phyloP scores from a whole-genome alignment of 495 filamentous ascomycete species.

The Trichoderma asperelloides region DNA sequence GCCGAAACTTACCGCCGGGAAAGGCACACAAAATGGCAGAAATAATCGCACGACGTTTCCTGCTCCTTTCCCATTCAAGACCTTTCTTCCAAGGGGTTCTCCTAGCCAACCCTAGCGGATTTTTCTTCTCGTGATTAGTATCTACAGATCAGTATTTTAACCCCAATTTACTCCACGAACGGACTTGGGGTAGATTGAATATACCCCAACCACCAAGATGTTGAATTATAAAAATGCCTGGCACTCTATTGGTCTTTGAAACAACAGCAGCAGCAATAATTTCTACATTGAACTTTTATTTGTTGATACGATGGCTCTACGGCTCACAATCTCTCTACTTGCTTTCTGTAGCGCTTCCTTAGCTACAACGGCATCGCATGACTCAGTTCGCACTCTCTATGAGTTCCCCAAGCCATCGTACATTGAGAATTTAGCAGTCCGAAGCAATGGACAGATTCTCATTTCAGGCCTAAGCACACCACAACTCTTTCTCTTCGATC shows the following conservation, averaged over 20 bases:
- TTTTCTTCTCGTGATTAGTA: neutral
- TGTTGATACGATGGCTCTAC: neutral
- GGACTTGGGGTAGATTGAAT: neutral
- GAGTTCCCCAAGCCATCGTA: conserved; percentile 16
- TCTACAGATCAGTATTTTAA: neutral
- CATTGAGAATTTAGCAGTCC: conserved; percentile 31
- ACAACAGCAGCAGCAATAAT: neutral
- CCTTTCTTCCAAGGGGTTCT: too few relatives aligned
- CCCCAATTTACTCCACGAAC: neutral
- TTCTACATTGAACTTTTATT: neutral
- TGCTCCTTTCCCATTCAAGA: too few relatives aligned
- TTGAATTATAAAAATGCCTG: neutral
- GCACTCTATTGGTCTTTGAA: neutral
- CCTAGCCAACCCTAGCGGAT: too few relatives aligned
- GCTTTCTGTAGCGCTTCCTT: neutral
- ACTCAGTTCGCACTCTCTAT: conserved; percentile 19
- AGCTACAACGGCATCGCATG: neutral
- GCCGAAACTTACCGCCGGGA: too few relatives aligned
- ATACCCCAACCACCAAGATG: neutral
- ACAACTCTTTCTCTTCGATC: conserved; percentile 20
- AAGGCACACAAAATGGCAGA: too few relatives aligned
- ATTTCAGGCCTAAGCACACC: conserved; percentile 20
- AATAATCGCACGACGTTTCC: too few relatives aligned
- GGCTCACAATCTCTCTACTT: neutral
- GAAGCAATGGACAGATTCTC: conserved; percentile 29